A percentile compares a stretch with the other conserved stretches of the same genome.
Conservation (phyloP, 352 stramenopile genomes). For the Pythium coloratum region DNA sequence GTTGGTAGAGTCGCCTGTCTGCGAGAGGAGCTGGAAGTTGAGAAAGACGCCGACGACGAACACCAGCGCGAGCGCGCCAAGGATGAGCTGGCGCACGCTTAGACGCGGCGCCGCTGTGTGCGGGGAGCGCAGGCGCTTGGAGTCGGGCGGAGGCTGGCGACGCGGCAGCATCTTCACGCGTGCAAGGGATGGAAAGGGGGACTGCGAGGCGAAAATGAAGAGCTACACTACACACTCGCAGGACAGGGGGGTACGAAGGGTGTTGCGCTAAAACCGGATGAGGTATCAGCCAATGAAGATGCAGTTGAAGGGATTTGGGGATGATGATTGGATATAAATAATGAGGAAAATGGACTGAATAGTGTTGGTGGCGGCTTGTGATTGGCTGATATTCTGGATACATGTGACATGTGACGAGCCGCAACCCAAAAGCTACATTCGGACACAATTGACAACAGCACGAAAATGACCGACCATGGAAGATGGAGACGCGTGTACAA, state of each 20-base stretch:
- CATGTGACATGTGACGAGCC: constrained; percentile 27
- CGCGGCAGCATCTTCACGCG: constrained; percentile 49
- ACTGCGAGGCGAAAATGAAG: neutral
- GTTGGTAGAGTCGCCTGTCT: constrained; percentile 11
- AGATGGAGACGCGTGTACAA: too few species aligned
- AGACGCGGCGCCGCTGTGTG: constrained; percentile 25
- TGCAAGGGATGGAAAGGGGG: neutral
- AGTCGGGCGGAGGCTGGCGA: constrained; percentile 42
- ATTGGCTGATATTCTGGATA: constrained; percentile 19
- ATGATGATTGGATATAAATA: constrained; percentile 9
- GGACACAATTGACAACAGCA: neutral
- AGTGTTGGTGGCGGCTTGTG: neutral
- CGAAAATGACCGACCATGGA: neutral
- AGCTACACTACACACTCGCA: neutral
- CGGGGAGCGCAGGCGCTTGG: constrained; percentile 26
- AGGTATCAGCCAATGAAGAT: constrained; percentile 19
- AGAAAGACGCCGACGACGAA: constrained; percentile 63
- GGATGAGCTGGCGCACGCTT: constrained; percentile 28
- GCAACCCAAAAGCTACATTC: neutral
- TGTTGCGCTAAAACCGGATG: constrained; percentile 14
- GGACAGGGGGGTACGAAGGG: neutral
- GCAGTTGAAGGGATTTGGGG: neutral
- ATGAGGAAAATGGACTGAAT: neutral
- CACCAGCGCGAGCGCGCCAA: constrained; percentile 37
- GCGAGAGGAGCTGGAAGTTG: constrained; percentile 65